Evolutionary conservation across 2,329 filamentous ascomycete genomes (phyloP).

Genomic region (Aspergillus sp.): DNA sequence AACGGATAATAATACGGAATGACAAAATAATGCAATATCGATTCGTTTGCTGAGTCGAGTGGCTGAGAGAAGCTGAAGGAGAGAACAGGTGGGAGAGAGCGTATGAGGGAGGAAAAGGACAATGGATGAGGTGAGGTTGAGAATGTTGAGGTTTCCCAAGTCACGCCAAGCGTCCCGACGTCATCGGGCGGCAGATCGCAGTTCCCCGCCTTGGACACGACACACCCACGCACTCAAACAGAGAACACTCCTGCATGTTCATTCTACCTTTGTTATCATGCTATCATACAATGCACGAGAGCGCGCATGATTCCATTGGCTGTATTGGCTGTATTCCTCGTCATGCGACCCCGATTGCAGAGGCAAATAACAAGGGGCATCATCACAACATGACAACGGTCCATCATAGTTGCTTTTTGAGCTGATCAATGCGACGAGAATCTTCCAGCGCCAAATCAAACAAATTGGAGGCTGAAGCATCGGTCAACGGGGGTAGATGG

Average conservation of each 20-base stretch:
- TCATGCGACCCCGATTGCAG: neutral
- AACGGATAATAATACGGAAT: too few relatives aligned
- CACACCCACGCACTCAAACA: neutral
- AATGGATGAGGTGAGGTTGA: neutral
- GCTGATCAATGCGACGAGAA: neutral
- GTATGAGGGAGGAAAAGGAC: conserved; percentile 4
- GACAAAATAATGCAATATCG: too few relatives aligned
- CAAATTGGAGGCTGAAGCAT: neutral
- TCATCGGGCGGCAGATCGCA: conserved; percentile 1
- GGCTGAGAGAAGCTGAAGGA: neutral
- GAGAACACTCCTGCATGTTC: neutral
- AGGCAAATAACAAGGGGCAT: neutral
- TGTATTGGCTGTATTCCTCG: neutral
- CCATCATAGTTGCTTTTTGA: neutral
- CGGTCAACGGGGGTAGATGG: neutral
- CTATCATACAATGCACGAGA: neutral
- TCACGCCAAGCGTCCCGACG: conserved; percentile 4
- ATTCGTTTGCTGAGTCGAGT: too few relatives aligned
- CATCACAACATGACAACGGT: neutral
- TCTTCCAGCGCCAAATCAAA: neutral
- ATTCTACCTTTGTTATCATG: neutral
- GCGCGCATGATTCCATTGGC: too few relatives aligned
- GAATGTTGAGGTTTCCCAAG: conserved; percentile 1
- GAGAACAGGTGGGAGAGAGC: conserved; percentile 2
- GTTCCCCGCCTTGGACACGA: neutral